These are phyloP conservation scores for Leccinum uliginosum DNA, from an alignment of 768 basidiomycete species.

Conservation along the genomic window DNA sequence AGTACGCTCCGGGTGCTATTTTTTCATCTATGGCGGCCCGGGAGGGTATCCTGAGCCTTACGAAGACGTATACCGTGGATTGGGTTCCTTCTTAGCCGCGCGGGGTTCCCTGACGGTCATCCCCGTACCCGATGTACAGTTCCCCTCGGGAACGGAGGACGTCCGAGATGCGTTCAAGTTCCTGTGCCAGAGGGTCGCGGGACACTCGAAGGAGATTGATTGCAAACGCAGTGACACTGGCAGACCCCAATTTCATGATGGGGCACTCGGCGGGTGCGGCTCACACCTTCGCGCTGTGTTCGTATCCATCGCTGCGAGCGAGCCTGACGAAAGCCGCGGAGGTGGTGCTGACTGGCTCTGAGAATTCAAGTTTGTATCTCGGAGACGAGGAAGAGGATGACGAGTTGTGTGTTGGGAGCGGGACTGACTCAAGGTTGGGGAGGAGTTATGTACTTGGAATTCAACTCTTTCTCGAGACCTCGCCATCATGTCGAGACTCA, in stretches of 20 bases:
- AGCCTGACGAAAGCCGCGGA: slow-evolving; percentile 28
- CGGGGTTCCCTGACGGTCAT: slow-evolving; percentile 60
- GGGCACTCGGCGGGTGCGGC: slow-evolving; percentile 62
- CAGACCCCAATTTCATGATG: slow-evolving; percentile 44
- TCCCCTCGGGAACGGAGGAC: slow-evolving; percentile 53
- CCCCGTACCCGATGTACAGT: slow-evolving; percentile 51
- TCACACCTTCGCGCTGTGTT: slow-evolving; percentile 43
- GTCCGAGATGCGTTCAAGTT: slow-evolving; percentile 59
- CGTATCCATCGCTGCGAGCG: slow-evolving; percentile 29
- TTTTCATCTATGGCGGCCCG: slow-evolving; percentile 63
- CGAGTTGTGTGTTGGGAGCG: no score
- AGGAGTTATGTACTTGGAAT: no score
- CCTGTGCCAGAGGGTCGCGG: slow-evolving; percentile 48
- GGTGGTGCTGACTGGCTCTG: slow-evolving; percentile 14
- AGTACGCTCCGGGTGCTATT: slow-evolving; percentile 52
- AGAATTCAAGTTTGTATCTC: slow-evolving; percentile 28
- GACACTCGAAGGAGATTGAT: slow-evolving; percentile 29
- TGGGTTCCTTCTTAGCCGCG: slow-evolving; percentile 59
- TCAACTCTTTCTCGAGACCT: neutral
- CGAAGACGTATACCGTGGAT: slow-evolving; percentile 48
- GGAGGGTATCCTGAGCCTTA: slow-evolving; percentile 43
- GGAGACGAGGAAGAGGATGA: slow-evolving; percentile 37
- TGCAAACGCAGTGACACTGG: slow-evolving; percentile 19
- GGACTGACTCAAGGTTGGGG: no score
- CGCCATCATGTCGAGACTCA: slow-evolving; percentile 10